These are phyloP conservation scores for Sicyos edulis DNA, from an alignment of 306 rosid species.

Conservation along the genomic window DNA sequence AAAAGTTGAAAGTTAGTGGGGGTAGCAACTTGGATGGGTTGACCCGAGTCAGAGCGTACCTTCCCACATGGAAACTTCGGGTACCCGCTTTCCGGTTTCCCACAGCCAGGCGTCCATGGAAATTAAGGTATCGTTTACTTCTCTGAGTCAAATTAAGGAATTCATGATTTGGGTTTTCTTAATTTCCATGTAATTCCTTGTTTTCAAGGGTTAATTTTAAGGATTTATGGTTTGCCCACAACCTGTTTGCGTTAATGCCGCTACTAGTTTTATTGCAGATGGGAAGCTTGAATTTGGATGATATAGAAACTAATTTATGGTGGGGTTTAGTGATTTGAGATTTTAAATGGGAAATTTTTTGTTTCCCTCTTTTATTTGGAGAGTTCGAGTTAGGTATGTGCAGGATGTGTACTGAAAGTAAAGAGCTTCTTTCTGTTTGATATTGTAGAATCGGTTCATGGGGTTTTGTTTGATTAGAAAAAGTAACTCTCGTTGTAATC, in stretches of 20 bases:
- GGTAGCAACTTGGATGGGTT: neutral
- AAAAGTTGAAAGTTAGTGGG: neutral
- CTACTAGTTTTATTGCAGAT: neutral
- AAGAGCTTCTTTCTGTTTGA: neutral
- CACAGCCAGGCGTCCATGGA: slow-evolving; percentile 40
- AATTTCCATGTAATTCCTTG: neutral
- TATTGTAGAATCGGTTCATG: neutral
- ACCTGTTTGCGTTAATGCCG: slow-evolving; percentile 27
- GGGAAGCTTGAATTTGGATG: slow-evolving; percentile 2
- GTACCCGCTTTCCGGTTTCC: slow-evolving; percentile 45
- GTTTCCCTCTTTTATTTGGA: neutral
- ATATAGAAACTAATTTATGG: neutral
- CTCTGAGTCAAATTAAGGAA: neutral
- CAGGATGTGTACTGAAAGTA: slow-evolving; percentile 1
- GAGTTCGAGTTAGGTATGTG: neutral
- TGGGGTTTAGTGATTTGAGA: neutral
- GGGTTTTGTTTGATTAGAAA: neutral
- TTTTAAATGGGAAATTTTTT: neutral
- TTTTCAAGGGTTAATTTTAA: neutral
- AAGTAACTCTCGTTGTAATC: neutral
- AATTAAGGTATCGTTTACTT: slow-evolving; percentile 39
- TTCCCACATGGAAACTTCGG: slow-evolving; percentile 28
- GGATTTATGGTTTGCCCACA: slow-evolving; percentile 18
- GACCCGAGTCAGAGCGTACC: neutral
- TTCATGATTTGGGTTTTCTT: slow-evolving; percentile 1